Conservation (phyloP, 2,329 filamentous ascomycete genomes). For the Aspergillus puulaauensis region DNA sequence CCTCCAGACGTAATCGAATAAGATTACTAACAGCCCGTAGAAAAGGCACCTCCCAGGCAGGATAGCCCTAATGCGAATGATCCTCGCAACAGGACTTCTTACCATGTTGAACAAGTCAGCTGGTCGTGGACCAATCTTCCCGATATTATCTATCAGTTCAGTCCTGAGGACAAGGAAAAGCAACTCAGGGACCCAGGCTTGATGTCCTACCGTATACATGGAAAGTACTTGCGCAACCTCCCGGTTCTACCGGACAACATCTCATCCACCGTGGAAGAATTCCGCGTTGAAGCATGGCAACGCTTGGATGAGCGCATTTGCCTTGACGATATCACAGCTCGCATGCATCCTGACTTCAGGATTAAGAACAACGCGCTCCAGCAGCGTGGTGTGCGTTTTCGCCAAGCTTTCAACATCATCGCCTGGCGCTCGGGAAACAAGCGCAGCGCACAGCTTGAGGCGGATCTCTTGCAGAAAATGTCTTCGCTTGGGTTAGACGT, state of each 20-base stretch:
- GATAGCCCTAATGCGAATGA: constrained; percentile 13
- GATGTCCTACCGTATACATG: constrained; percentile 15
- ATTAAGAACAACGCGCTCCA: constrained; percentile 27
- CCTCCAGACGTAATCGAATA: neutral
- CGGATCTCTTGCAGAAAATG: constrained; percentile 8
- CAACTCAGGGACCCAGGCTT: neutral
- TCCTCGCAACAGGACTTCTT: constrained; percentile 13
- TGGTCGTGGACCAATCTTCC: constrained; percentile 26
- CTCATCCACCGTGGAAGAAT: constrained; percentile 30
- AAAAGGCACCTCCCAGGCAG: constrained; percentile 9
- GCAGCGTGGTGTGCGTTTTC: constrained; percentile 27
- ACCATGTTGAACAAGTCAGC: constrained; percentile 14
- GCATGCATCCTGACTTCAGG: constrained; percentile 25
- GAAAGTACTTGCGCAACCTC: constrained; percentile 17
- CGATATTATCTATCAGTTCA: constrained; percentile 24
- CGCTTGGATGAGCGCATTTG: constrained; percentile 28
- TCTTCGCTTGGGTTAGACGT: constrained; percentile 9
- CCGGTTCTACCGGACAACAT: constrained; percentile 31
- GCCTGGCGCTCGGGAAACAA: constrained; percentile 29
- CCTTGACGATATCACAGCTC: constrained; percentile 26
- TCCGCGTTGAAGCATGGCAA: constrained; percentile 33
- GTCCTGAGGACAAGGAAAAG: constrained; percentile 5
- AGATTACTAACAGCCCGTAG: neutral
- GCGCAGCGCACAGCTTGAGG: constrained; percentile 16
- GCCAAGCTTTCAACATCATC: constrained; percentile 24